phyloP scores from a whole-genome alignment of 306 rosid species.

The Castanea sativa region DNA sequence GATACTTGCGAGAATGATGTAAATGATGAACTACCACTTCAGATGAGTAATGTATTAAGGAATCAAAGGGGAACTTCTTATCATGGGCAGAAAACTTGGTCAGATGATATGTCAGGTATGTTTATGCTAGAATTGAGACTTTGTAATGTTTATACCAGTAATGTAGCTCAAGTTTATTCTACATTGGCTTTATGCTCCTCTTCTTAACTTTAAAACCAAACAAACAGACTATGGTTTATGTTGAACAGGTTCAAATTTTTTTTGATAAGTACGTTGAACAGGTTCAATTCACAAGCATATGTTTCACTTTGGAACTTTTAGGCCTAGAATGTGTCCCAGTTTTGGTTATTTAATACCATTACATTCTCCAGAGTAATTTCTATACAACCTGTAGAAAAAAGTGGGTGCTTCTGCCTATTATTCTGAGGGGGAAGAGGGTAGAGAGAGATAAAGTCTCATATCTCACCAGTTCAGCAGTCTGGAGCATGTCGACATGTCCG shows the following conservation, averaged over 20 bases:
- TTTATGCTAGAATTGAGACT: background rate
- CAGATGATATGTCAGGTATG: background rate
- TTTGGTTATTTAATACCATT: too few relatives aligned
- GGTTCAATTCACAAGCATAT: background rate
- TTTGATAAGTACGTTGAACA: background rate
- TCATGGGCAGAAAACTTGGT: background rate
- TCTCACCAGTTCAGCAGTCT: constrained; percentile 87
- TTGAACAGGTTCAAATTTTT: background rate
- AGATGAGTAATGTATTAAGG: background rate
- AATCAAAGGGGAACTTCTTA: background rate
- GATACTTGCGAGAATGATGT: background rate
- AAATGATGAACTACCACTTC: background rate
- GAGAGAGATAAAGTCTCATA: constrained; percentile 9
- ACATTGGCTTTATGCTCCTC: background rate
- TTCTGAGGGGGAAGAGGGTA: background rate
- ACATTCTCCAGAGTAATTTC: background rate
- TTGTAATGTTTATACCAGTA: background rate
- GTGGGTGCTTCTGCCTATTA: background rate
- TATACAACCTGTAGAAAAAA: background rate
- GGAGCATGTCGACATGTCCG: constrained; percentile 81
- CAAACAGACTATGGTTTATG: background rate
- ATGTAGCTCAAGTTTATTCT: background rate
- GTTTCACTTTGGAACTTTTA: background rate
- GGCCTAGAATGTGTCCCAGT: too few relatives aligned
- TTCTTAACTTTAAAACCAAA: background rate